Percentiles rank a stretch among this genome's conserved stretches.
Evolutionary conservation across 2,329 filamentous ascomycete species (phyloP).

Genomic region (Penicillium sp.): DNA sequence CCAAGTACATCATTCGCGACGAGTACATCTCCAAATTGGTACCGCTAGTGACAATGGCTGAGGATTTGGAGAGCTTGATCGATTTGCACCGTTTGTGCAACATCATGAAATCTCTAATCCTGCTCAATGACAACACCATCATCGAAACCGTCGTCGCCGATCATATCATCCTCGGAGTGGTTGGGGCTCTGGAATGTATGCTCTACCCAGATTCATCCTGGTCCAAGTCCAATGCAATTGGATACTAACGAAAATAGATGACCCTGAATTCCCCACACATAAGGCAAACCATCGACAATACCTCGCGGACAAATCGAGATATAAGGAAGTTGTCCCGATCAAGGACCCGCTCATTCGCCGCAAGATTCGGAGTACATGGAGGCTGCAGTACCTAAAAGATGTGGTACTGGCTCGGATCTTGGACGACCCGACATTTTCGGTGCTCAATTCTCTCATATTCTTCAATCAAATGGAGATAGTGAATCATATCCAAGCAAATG

Average conservation of each 20-base stretch:
- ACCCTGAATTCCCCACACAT: slow-evolving; percentile 93
- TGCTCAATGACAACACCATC: slow-evolving; percentile 88
- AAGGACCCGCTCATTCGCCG: slow-evolving; percentile 69
- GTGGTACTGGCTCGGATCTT: slow-evolving; percentile 94
- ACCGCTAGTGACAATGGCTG: slow-evolving; percentile 75
- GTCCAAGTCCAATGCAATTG: background rate
- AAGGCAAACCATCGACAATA: slow-evolving; percentile 96
- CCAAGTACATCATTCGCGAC: slow-evolving; percentile 75
- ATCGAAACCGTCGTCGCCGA: slow-evolving; percentile 91
- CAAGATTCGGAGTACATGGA: slow-evolving; percentile 95
- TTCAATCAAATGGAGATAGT: slow-evolving; percentile 99
- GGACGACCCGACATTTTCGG: slow-evolving; percentile 94
- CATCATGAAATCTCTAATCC: slow-evolving; percentile 92
- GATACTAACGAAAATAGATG: slow-evolving; percentile 46
- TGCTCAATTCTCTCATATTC: slow-evolving; percentile 95
- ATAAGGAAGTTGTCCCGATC: slow-evolving; percentile 92
- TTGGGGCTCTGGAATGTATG: slow-evolving; percentile 81
- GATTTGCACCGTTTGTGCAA: slow-evolving; percentile 90
- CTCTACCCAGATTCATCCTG: slow-evolving; percentile 2
- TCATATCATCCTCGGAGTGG: slow-evolving; percentile 78
- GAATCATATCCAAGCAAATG: slow-evolving; percentile 79
- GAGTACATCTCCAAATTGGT: slow-evolving; percentile 82
- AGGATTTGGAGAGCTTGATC: slow-evolving; percentile 76
- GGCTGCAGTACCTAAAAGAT: slow-evolving; percentile 91
- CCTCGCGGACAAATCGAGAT: slow-evolving; percentile 76